These are phyloP conservation scores for Pseudogymnoascus pannorum DNA, from an alignment of 2,329 filamentous ascomycete genomes.

Conservation along the genomic window DNA sequence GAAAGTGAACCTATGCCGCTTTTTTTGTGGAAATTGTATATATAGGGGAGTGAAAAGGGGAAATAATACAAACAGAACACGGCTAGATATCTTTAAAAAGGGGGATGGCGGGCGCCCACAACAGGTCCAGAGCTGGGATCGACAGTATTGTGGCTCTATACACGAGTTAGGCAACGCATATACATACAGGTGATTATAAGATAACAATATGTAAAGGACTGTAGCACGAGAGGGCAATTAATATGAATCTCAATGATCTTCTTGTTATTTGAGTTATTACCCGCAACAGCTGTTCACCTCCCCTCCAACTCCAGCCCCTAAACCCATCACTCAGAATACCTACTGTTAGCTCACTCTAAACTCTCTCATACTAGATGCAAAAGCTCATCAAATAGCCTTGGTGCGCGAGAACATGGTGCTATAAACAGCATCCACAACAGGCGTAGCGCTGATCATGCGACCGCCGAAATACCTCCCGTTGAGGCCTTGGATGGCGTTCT, in stretches of 20 bases:
- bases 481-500: conserved; percentile 95
- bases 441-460: conserved; percentile 84
- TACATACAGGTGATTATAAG: background rate
- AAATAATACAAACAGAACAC: background rate
- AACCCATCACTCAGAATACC: background rate
- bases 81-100: background rate
- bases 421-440: conserved; percentile 97
- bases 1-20: no score
- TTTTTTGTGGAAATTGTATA: background rate
- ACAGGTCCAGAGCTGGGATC: no score
- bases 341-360: background rate
- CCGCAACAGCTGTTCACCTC: no score
- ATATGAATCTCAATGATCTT: background rate
- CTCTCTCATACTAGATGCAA: background rate
- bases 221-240: background rate
- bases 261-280: background rate
- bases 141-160: no score
- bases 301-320: no score
- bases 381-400: conserved; percentile 59
- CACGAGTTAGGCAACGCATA: background rate
- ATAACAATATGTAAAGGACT: background rate
- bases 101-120: background rate
- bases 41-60: background rate
- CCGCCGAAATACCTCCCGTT: conserved; percentile 96
- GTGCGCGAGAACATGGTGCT: conserved; percentile 89